Conservation (phyloP, 1,284 basidiomycete species). For the Phaffia rhodozyma region DNA sequence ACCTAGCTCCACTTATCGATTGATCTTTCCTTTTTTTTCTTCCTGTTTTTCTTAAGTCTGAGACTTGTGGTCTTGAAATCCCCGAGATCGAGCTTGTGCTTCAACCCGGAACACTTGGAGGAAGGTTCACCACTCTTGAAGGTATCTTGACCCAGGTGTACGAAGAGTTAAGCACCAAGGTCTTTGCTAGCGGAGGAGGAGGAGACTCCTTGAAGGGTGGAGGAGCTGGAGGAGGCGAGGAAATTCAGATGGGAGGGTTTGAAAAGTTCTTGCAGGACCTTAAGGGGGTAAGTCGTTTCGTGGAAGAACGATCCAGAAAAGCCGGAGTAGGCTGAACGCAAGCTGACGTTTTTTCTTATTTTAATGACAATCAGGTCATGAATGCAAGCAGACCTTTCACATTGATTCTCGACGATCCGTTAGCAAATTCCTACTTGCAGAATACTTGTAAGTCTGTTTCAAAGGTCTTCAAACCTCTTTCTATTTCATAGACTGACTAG, state of each 20-base stretch:
- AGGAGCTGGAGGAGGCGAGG: slow-evolving; percentile 29
- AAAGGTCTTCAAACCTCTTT: background rate
- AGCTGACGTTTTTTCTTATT: background rate
- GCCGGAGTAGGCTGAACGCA: background rate
- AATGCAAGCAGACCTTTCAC: slow-evolving; percentile 68
- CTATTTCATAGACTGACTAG: background rate
- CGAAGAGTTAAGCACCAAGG: slow-evolving; percentile 85
- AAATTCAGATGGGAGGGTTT: slow-evolving; percentile 47
- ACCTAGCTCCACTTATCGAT: background rate
- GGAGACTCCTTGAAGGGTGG: slow-evolving; percentile 29
- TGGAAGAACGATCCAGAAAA: background rate
- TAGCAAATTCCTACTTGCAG: slow-evolving; percentile 92
- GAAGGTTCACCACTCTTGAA: slow-evolving; percentile 96
- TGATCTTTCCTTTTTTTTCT: background rate
- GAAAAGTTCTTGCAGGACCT: slow-evolving; percentile 65
- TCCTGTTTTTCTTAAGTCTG: slow-evolving; percentile 47
- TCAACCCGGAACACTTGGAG: slow-evolving; percentile 86
- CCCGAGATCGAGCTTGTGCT: slow-evolving; percentile 93
- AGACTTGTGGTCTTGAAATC: slow-evolving; percentile 78
- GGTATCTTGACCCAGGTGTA: slow-evolving; percentile 90
- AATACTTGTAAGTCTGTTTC: slow-evolving; percentile 51
- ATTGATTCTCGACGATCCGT: slow-evolving; percentile 85
- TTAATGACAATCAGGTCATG: slow-evolving; percentile 52
- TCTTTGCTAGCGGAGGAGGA: slow-evolving; percentile 63
- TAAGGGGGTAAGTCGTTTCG: slow-evolving; percentile 48